Percentiles rank a stretch among this genome's conserved stretches.
Conservation (phyloP, 495 filamentous ascomycete genomes). For the Hypoxylon fuscum region DNA sequence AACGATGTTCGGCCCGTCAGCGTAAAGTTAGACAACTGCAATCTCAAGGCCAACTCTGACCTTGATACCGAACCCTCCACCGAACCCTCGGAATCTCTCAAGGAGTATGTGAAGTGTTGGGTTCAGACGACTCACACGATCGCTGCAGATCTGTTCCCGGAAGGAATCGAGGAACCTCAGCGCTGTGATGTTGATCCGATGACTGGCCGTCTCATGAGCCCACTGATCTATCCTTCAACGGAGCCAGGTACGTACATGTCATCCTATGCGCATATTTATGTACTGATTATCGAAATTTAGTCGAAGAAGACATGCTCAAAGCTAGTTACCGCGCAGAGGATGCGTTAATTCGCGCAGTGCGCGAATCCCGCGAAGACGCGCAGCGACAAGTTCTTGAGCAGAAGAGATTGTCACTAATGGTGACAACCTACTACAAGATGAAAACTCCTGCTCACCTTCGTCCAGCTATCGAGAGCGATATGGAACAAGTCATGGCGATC, state of each 20-base stretch:
- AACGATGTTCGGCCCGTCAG: no score
- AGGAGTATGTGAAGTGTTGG: constrained; percentile 15
- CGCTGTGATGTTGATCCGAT: constrained; percentile 44
- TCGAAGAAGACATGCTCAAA: background rate
- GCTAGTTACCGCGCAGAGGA: no score
- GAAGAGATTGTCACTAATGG: no score
- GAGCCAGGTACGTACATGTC: background rate
- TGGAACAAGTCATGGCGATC: constrained; percentile 40
- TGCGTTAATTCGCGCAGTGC: no score
- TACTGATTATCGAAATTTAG: constrained; percentile 1
- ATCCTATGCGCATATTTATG: background rate
- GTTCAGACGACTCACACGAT: constrained; percentile 10
- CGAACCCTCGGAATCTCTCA: background rate
- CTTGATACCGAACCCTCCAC: no score
- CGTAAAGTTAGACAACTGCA: no score
- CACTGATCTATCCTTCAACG: constrained; percentile 25
- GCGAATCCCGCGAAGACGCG: no score
- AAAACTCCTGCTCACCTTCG: constrained; percentile 45
- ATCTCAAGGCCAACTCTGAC: no score
- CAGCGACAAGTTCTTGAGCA: no score
- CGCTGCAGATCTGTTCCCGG: constrained; percentile 18
- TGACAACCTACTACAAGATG: no score
- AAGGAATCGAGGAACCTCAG: constrained; percentile 28
- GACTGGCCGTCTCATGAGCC: constrained; percentile 42
- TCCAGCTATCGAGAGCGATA: constrained; percentile 43